Percentiles rank a stretch among this genome's conserved stretches.
Evolutionary conservation across 2,329 filamentous ascomycete species (phyloP).

Genomic region (Botryosphaeria dothidea): DNA sequence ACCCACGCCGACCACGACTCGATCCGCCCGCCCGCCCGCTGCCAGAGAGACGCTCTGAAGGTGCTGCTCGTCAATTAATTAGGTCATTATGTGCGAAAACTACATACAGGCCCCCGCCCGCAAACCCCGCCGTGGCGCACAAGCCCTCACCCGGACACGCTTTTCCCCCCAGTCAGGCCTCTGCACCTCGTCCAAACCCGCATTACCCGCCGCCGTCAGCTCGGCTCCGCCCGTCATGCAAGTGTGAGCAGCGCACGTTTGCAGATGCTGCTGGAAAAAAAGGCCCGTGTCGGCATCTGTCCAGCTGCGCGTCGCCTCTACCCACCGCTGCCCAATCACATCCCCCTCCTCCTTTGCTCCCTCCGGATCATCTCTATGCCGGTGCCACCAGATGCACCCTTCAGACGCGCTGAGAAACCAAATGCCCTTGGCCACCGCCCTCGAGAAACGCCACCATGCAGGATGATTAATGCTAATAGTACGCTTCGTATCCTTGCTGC

Average conservation of each 20-base stretch:
- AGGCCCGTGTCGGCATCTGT: constrained; percentile 12
- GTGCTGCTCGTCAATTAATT: constrained; percentile 1
- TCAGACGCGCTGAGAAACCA: constrained; percentile 13
- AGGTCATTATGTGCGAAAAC: not conserved
- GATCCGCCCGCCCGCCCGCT: not conserved
- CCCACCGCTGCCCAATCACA: not conserved
- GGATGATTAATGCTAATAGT: constrained; percentile 37
- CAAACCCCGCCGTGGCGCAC: no score
- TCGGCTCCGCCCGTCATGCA: constrained; percentile 18
- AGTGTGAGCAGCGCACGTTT: constrained; percentile 16
- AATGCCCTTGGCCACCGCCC: not conserved
- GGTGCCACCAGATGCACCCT: constrained; percentile 12
- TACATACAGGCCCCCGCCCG: not conserved
- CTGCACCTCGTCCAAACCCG: not conserved
- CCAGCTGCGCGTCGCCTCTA: constrained; percentile 5
- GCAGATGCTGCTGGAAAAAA: constrained; percentile 15
- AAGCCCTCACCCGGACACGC: no score
- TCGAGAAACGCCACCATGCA: constrained; percentile 15
- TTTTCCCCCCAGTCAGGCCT: no score
- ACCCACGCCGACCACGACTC: not conserved
- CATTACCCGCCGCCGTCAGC: constrained; percentile 18
- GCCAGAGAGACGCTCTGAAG: not conserved
- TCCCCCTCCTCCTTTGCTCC: not conserved
- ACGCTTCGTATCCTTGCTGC: constrained; percentile 40
- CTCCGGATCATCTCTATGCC: constrained; percentile 7